Evolutionary conservation across 2,329 filamentous ascomycete genomes (phyloP), one percentile per base, ranked within the genome.

Genomic region (Colletotrichum tropicicola): DNA sequence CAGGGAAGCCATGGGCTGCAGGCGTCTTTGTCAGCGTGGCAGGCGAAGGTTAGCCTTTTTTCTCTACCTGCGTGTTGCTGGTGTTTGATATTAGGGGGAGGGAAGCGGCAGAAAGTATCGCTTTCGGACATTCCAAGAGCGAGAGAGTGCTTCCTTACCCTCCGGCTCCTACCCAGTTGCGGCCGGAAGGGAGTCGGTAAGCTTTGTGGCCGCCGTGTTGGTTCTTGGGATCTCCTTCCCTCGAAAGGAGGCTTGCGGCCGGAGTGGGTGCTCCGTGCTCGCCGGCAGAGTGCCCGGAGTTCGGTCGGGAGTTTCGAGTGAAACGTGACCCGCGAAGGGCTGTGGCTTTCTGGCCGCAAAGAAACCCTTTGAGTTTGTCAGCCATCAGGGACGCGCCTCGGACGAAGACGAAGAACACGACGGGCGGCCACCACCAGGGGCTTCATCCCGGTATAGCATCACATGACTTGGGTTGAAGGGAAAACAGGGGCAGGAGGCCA

Each of bases 61-160:
- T 55, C 28, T 54, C 30, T 17, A 21, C 25, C 9, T 54, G 23
- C 17, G 43, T 45, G 43, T 15, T 35, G 32, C 44, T 41, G 32
- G 56, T 55, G 52, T 49, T n/a, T n/a, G n/a, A n/a, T n/a, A n/a
- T n/a, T n/a, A n/a, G n/a, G n/a, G 49, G 56, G 53, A 60, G 49
- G 61, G 35, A 60, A 32, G 43, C 32, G 35, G 23, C 3, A 10
- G 13, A 15, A 30, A 32, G 45, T 25, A 45, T 51, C 61, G 57
- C 47, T 61, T 65, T 37, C 61, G 57, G 61, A 32, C 54, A 61
- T n/a, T n/a, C n/a, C n/a, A n/a, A n/a, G n/a, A n/a, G n/a, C n/a
- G n/a, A n/a, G n/a, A n/a, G n/a, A n/a, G n/a, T n/a, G n/a, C n/a
- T n/a, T n/a, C n/a, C n/a, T n/a, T n/a, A n/a, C n/a, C n/a, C n/a